These are phyloP conservation scores for Lachancea waltii DNA, from an alignment of 805 yeast species.

Conservation along the genomic window DNA sequence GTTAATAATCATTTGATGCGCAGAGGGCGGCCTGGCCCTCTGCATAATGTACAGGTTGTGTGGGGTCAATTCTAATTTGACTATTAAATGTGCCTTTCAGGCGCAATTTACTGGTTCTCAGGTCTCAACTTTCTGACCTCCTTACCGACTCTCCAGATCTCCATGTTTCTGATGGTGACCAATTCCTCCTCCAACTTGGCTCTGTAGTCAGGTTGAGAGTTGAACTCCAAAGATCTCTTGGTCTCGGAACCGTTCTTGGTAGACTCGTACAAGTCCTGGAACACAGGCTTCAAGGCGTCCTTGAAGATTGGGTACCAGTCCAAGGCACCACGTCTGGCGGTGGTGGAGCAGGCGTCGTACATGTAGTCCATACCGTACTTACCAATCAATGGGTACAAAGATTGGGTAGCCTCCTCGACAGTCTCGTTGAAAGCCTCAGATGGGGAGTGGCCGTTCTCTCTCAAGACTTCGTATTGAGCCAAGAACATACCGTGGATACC, in stretches of 20 bases:
- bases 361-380: conserved; percentile 99
- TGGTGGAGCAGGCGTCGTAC: conserved; percentile 99
- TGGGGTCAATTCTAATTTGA: conserved; percentile 9
- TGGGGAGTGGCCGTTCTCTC: conserved; percentile 99
- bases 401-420: conserved; percentile 99
- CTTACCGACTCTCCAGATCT: conserved; percentile 99
- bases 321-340: conserved; percentile 99
- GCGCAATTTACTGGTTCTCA: conserved; percentile 72
- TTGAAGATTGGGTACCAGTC: conserved; percentile 99
- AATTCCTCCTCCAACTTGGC: conserved; percentile 91
- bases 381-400: conserved; percentile 97
- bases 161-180: conserved; percentile 89
- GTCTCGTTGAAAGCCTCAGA: conserved; percentile 99
- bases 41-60: conserved; percentile 8
- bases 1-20: conserved; percentile 5
- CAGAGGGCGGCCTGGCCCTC: conserved; percentile 5
- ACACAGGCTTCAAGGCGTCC: conserved; percentile 97
- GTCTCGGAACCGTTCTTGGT: conserved; percentile 97
- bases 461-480: conserved; percentile 98
- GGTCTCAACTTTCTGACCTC: conserved; percentile 99
- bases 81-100: conserved; percentile 5
- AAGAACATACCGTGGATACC: conserved; percentile 99
- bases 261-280: conserved; percentile 90
- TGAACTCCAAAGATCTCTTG: conserved; percentile 95
- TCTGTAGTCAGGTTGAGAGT: conserved; percentile 97